A percentile compares a stretch with the other conserved stretches of the same genome.
Conservation (phyloP, 2,329 filamentous ascomycete genomes). For the Colletotrichum sp. region DNA sequence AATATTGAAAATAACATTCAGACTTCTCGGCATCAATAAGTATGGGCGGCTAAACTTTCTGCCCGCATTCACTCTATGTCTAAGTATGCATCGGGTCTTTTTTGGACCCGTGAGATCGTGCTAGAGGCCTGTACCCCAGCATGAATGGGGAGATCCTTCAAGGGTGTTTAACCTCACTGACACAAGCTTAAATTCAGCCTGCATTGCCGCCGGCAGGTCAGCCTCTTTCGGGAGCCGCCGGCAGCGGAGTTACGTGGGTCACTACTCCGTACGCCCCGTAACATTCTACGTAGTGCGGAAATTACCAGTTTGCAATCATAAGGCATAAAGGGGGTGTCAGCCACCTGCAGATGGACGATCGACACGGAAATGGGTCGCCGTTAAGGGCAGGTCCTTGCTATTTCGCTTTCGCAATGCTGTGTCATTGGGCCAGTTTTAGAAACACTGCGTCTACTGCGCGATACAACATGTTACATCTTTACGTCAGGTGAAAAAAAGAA, state of each 20-base stretch:
- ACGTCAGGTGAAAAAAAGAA: neutral
- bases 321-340: neutral
- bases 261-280: neutral
- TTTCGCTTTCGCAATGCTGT: neutral
- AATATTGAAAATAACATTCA: neutral
- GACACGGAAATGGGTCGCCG: neutral
- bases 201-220: neutral
- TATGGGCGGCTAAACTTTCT: neutral
- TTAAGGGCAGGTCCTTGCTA: neutral
- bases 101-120: neutral
- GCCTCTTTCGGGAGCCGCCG: neutral
- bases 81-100: neutral
- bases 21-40: neutral
- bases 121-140: neutral
- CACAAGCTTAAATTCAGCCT: neutral
- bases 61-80: fast-evolving
- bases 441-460: neutral
- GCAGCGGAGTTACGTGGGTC: neutral
- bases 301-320: neutral
- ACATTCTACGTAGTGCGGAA: neutral
- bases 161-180: neutral
- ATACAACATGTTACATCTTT: neutral
- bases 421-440: neutral
- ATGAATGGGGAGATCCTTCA: neutral
- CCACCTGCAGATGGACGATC: neutral